Evolutionary conservation across 441 rosid species (phyloP).

Genomic region (Erodium moschatum): DNA sequence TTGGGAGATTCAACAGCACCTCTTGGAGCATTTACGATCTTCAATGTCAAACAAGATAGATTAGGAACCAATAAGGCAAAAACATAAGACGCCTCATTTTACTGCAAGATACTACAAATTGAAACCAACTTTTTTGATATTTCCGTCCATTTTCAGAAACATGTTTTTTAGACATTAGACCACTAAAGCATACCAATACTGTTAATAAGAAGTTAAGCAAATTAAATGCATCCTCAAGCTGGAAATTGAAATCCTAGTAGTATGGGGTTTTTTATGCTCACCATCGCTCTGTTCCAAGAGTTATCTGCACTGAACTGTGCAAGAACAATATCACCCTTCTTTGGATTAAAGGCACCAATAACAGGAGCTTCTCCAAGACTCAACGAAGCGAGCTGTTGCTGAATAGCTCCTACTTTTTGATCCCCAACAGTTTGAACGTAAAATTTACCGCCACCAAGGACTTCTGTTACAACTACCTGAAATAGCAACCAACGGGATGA

Average conservation of each 20-base stretch:
- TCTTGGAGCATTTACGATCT: constrained; percentile 26
- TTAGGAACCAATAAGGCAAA: background rate
- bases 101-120: background rate
- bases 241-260: background rate
- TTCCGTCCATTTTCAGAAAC: background rate
- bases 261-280: no score
- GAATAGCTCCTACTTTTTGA: constrained; percentile 66
- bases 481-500: constrained; percentile 3
- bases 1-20: constrained; percentile 56
- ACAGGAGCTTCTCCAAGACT: constrained; percentile 74
- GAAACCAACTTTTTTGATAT: background rate
- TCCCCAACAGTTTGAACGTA: constrained; percentile 83
- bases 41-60: constrained; percentile 14
- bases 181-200: background rate
- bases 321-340: constrained; percentile 78
- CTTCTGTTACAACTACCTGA: constrained; percentile 31
- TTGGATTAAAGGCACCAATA: constrained; percentile 84
- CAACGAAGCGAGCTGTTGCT: constrained; percentile 72
- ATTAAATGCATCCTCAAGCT: no score
- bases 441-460: constrained; percentile 76
- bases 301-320: constrained; percentile 85
- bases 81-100: no score
- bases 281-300: constrained; percentile 98
- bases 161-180: background rate
- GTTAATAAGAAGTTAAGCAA: background rate